Conservation (phyloP, 116 monocot species). For the Zostera marina region DNA sequence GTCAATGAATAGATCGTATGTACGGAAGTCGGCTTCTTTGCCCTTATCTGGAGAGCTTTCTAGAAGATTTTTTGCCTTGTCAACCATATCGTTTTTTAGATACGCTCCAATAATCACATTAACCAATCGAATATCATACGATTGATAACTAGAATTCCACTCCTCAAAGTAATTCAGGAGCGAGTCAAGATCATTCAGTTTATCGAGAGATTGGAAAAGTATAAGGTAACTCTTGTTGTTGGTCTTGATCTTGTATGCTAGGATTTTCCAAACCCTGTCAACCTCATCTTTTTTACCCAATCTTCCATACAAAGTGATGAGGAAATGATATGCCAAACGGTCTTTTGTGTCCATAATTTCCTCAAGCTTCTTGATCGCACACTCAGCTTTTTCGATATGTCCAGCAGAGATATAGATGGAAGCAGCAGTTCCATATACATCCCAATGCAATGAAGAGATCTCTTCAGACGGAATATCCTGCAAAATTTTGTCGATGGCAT, state of each 20-base stretch:
- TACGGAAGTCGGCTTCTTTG: conserved; percentile 14
- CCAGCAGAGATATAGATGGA: conserved; percentile 26
- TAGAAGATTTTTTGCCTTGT: conserved; percentile 29
- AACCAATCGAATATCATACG: conserved; percentile 31
- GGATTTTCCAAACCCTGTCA: conserved; percentile 33
- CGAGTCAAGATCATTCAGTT: conserved; percentile 30
- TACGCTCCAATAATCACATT: conserved; percentile 39
- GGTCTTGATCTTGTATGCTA: conserved; percentile 26
- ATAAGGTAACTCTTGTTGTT: conserved; percentile 37
- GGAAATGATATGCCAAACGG: conserved; percentile 26
- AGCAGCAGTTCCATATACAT: conserved; percentile 28
- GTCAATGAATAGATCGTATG: conserved; percentile 31
- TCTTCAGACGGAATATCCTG: conserved; percentile 15
- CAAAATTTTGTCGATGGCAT: conserved; percentile 28
- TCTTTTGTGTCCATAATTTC: conserved; percentile 16
- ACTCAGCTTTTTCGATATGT: conserved; percentile 24
- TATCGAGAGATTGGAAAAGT: conserved; percentile 36
- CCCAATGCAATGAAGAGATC: conserved; percentile 15
- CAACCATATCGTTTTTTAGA: conserved; percentile 32
- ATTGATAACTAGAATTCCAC: conserved; percentile 22
- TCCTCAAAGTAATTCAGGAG: conserved; percentile 30
- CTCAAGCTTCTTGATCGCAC: conserved; percentile 36
- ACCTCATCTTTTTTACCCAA: conserved; percentile 36
- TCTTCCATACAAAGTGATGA: conserved; percentile 42
- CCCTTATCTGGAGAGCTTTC: conserved; percentile 19